A percentile compares a stretch with the other conserved stretches of the same genome.
Evolutionary conservation across 345 rosid species (phyloP).

Genomic region (Rhizophora apiculata): DNA sequence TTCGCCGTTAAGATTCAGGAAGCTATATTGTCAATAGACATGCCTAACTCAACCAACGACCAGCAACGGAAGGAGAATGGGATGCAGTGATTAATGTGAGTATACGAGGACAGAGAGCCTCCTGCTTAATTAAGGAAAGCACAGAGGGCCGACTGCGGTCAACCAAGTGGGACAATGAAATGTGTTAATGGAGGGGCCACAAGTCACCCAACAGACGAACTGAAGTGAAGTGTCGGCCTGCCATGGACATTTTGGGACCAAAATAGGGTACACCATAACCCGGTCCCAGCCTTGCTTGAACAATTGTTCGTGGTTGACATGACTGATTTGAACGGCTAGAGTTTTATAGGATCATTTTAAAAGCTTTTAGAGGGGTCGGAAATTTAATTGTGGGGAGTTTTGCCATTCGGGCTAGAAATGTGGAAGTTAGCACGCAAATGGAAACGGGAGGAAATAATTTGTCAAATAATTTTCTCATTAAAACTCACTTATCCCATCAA

Average conservation of each 20-base stretch:
- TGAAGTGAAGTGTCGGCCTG: slow-evolving; percentile 1
- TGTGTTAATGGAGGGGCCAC: slow-evolving; percentile 7
- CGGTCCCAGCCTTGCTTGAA: background rate
- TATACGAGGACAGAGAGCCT: background rate
- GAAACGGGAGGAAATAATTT: slow-evolving; percentile 13
- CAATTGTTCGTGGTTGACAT: background rate
- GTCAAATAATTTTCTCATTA: background rate
- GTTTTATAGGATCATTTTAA: background rate
- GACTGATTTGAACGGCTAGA: background rate
- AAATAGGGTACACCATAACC: background rate
- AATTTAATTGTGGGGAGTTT: background rate
- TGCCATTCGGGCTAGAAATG: background rate
- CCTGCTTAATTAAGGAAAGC: background rate
- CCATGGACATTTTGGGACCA: slow-evolving; percentile 7
- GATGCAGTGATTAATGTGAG: slow-evolving; percentile 5
- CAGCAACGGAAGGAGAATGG: slow-evolving; percentile 18
- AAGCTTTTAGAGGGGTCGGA: background rate
- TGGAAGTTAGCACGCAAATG: slow-evolving; percentile 10
- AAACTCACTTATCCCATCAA: too few relatives aligned
- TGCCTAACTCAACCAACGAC: slow-evolving; percentile 25
- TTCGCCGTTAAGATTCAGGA: slow-evolving; percentile 17
- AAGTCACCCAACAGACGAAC: background rate
- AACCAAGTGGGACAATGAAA: slow-evolving; percentile 15
- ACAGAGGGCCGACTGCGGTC: slow-evolving; percentile 13
- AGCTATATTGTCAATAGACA: slow-evolving; percentile 16